Conservation (phyloP, 2,329 filamentous ascomycete species). For the Dryadomyces quercus-mongolicae region DNA sequence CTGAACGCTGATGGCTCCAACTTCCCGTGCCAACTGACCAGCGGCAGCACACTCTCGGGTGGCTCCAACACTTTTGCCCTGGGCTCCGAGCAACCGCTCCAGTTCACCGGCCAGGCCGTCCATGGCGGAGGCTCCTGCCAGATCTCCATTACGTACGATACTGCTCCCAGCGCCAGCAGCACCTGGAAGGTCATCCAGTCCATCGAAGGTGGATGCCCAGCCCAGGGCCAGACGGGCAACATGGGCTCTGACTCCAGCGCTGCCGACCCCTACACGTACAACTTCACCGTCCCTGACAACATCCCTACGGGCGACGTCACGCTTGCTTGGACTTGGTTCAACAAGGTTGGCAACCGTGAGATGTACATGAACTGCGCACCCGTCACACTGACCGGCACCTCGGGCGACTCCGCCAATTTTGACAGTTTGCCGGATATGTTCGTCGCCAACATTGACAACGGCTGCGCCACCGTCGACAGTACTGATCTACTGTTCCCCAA, state of each 20-base stretch:
- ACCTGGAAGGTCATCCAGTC: constrained; percentile 86
- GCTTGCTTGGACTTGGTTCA: constrained; percentile 91
- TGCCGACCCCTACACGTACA: constrained; percentile 43
- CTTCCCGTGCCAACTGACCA: constrained; percentile 73
- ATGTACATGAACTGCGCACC: constrained; percentile 97
- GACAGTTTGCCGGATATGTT: constrained; percentile 61
- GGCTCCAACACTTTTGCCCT: constrained; percentile 48
- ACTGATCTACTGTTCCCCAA: constrained; percentile 56
- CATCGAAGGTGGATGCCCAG: constrained; percentile 75
- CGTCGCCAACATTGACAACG: constrained; percentile 52
- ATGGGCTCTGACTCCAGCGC: constrained; percentile 32
- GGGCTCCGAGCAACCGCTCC: constrained; percentile 48
- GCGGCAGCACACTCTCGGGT: constrained; percentile 31
- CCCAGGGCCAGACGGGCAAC: constrained; percentile 45
- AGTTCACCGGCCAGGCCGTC: constrained; percentile 58
- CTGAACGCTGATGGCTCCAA: constrained; percentile 46
- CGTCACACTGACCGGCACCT: constrained; percentile 46
- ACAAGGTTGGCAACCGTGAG: constrained; percentile 83
- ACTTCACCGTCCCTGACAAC: constrained; percentile 58
- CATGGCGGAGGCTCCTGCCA: constrained; percentile 94
- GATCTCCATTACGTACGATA: constrained; percentile 71
- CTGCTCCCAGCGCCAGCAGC: constrained; percentile 49
- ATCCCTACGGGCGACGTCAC: constrained; percentile 67
- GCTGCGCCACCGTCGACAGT: constrained; percentile 41
- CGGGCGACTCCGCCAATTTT: constrained; percentile 38